Percentiles rank a stretch among this genome's conserved stretches.
Conservation (phyloP, 257 asterid species). For the Gentiana dahurica region DNA sequence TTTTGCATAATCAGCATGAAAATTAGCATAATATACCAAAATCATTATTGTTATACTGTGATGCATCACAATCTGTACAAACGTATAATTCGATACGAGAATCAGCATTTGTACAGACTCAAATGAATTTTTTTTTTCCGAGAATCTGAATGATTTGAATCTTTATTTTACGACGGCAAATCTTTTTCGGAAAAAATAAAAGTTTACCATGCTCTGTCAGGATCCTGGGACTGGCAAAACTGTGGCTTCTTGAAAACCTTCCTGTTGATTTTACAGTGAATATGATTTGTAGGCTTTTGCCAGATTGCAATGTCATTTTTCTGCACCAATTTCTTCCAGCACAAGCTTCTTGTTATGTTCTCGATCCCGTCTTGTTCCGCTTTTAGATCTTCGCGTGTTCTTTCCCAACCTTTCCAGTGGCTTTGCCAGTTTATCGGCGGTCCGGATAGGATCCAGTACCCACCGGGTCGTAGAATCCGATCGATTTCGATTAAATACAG, state of each 20-base stretch:
- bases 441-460: slow-evolving; percentile 92
- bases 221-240: slow-evolving; percentile 54
- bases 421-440: slow-evolving; percentile 85
- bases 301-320: slow-evolving; percentile 64
- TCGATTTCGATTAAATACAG: slow-evolving; percentile 83
- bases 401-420: slow-evolving; percentile 80
- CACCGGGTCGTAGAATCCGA: slow-evolving; percentile 84
- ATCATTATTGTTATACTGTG: too few relatives aligned
- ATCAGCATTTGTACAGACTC: too few relatives aligned
- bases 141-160: too few relatives aligned
- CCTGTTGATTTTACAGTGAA: slow-evolving; percentile 53
- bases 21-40: too few relatives aligned
- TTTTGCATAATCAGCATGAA: too few relatives aligned
- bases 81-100: too few relatives aligned
- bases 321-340: slow-evolving; percentile 81
- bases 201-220: slow-evolving; percentile 78
- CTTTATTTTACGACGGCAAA: too few relatives aligned
- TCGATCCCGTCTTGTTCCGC: slow-evolving; percentile 66
- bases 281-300: slow-evolving; percentile 79
- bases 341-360: slow-evolving; percentile 56
- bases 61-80: too few relatives aligned
- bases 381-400: slow-evolving; percentile 44
- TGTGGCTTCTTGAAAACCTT: slow-evolving; percentile 55
- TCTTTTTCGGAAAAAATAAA: too few relatives aligned
- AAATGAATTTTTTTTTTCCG: too few relatives aligned